Percentiles rank a stretch among this genome's conserved stretches.
Evolutionary conservation across 2,329 filamentous ascomycete species (phyloP).

Genomic region (Helicocarpus griseus): DNA sequence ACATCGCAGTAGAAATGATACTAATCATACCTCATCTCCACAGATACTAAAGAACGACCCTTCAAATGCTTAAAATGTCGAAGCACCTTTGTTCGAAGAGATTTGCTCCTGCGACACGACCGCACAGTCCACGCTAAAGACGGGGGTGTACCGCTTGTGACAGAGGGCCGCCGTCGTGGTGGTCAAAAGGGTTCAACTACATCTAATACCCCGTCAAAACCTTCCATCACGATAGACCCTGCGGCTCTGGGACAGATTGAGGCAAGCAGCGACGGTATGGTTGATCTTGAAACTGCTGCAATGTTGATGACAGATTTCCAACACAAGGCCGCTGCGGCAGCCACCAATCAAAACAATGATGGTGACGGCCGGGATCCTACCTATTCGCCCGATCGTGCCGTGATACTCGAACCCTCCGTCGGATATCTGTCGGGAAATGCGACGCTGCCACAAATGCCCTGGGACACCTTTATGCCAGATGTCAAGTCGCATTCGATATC

Average conservation of each 20-base stretch:
- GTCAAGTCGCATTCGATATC: conserved; percentile 66
- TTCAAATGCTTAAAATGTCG: conserved; percentile 99
- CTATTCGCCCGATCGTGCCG: conserved; percentile 61
- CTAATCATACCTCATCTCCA: conserved; percentile 5
- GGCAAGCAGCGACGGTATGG: conserved; percentile 77
- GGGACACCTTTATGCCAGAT: conserved; percentile 79
- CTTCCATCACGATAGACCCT: conserved; percentile 70
- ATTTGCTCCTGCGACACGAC: conserved; percentile 92
- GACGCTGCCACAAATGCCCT: conserved; percentile 76
- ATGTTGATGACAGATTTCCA: conserved; percentile 98
- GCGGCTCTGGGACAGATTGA: conserved; percentile 62
- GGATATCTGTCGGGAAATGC: conserved; percentile 70
- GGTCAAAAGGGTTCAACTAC: conserved; percentile 22
- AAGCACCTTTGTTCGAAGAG: conserved; percentile 95
- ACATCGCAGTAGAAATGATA: background rate
- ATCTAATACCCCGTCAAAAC: conserved; percentile 45
- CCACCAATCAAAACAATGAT: conserved; percentile 41
- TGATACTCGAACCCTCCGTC: conserved; percentile 67
- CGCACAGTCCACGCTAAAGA: conserved; percentile 98
- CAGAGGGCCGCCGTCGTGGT: conserved; percentile 71
- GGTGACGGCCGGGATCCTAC: conserved; percentile 44
- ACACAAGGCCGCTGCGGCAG: conserved; percentile 78
- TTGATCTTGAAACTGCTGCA: conserved; percentile 92
- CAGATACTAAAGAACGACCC: conserved; percentile 96
- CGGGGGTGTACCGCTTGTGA: conserved; percentile 84